Conservation (phyloP, 345 rosid species). For the Dipteronia dyeriana region DNA sequence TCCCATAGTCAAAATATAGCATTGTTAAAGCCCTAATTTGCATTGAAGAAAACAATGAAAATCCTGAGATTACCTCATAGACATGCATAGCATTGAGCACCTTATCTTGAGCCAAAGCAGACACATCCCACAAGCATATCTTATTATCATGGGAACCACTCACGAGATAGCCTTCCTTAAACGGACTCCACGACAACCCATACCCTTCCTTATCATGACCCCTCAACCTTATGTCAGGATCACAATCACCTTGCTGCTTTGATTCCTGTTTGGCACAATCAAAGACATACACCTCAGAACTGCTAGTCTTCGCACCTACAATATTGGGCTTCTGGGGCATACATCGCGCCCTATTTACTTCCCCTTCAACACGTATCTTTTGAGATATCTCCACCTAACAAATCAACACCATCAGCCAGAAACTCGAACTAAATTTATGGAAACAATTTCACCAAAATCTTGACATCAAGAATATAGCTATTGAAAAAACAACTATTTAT, state of each 20-base stretch:
- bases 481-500: too few relatives aligned
- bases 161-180: constrained; percentile 79
- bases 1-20: constrained; percentile 22
- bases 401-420: constrained; percentile 5
- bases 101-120: constrained; percentile 57
- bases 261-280: constrained; percentile 59
- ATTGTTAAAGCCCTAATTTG: not conserved
- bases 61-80: constrained; percentile 54
- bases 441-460: not conserved
- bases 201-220: constrained; percentile 96
- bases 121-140: constrained; percentile 90
- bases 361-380: constrained; percentile 82
- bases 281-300: constrained; percentile 75
- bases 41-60: constrained; percentile 5
- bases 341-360: constrained; percentile 86
- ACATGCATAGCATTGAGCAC: constrained; percentile 63
- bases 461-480: not conserved
- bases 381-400: constrained; percentile 75
- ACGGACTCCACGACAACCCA: constrained; percentile 90
- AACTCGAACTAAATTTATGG: not conserved
- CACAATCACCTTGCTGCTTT: constrained; percentile 49
- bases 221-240: constrained; percentile 79
- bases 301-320: constrained; percentile 81
- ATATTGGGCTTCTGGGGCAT: constrained; percentile 82
- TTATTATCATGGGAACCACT: constrained; percentile 87